Evolutionary conservation across 768 basidiomycete genomes (phyloP), one percentile per base, ranked within the genome.

Genomic region (Boletus fagicola): DNA sequence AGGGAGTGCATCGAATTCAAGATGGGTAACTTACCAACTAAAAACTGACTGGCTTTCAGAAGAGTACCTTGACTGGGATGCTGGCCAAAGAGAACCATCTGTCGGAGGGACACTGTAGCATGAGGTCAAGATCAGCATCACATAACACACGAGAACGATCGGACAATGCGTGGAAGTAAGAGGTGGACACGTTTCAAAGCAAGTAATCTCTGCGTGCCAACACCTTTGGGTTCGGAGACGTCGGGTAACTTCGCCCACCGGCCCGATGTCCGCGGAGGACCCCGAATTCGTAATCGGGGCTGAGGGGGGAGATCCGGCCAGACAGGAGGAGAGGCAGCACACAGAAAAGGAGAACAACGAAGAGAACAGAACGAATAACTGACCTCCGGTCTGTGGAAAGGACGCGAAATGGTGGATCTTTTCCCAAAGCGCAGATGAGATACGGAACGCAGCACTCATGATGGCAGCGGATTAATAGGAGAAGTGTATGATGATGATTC

Each of bases 381-480:
- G 33, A 90, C 91, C 91, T 44, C 93, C 91, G 0, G 94, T 95
- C 76, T 94, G 94, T 5, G 92, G 91, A 73, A 94, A 94, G 1
- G 88, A 88, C 0, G 92, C 91, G 69, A 91, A 94, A 66, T 94
- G 89, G 75, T 90, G 89, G 58, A 94, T 92, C 75, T 82, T 86
- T 75, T 94, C 90, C 92, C 92, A 94, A 61, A 94, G 78, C 9
- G 84, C 80, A 56, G 85, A 75, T 26, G 87, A 80, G 59, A 95
- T 94, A 48, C 86, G 82, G 74, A 90, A 93, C 22, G 64, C 63
- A 18, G 72, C 71, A 46, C 73, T 70, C 79, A 80, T 79, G 62
- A 28, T 57, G 56, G 40, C 8, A 11, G 28, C 8, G 4, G 42
- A 50, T 11, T 13, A 44, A 11, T 20, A 42, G 30, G 20, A 52